phyloP scores from a whole-genome alignment of 2,329 filamentous ascomycete species.

The Penicillium vulpinum region DNA sequence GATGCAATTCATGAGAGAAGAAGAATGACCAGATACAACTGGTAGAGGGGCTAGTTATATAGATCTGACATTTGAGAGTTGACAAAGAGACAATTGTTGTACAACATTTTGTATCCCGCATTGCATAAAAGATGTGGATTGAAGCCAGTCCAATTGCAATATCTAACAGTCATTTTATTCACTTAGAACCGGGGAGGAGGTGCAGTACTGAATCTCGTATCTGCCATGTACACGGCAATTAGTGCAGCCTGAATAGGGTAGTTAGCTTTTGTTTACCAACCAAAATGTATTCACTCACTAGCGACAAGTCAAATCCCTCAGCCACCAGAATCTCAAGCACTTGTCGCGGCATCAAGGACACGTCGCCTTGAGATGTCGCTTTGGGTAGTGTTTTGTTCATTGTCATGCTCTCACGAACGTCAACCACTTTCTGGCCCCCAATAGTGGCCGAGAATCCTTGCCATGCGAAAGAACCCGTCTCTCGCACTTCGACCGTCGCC shows the following conservation, averaged over 20 bases:
- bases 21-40: neutral
- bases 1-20: too few relatives aligned
- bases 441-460: constrained; percentile 1
- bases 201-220: constrained; percentile 3
- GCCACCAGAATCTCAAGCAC: constrained; percentile 14
- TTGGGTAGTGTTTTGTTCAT: constrained; percentile 7
- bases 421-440: constrained; percentile 10
- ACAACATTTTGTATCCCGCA: neutral
- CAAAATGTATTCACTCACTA: constrained; percentile 4
- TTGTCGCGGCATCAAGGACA: constrained; percentile 1
- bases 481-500: constrained; percentile 16
- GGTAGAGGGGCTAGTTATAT: neutral
- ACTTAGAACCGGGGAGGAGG: neutral
- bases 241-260: neutral
- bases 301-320: constrained; percentile 13
- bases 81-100: neutral
- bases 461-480: neutral
- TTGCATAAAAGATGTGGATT: neutral
- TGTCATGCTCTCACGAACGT: constrained; percentile 17
- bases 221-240: constrained; percentile 4
- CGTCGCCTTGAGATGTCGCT: neutral
- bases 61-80: neutral
- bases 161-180: neutral
- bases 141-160: neutral
- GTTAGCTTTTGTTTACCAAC: neutral